phyloP scores from a whole-genome alignment of 768 basidiomycete genomes.

The Hericium alpestre region DNA sequence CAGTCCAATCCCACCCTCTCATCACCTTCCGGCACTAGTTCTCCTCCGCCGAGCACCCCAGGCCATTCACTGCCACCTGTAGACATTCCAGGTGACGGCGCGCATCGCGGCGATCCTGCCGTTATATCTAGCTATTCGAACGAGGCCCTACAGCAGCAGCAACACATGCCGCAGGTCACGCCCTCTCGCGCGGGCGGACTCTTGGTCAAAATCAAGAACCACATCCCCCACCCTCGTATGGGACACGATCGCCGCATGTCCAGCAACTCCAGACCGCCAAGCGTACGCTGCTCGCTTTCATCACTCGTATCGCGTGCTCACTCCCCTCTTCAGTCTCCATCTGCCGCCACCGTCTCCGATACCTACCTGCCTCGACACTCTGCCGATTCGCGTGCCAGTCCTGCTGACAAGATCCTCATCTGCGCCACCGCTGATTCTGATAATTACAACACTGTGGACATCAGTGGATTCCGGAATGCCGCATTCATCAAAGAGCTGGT shows the following conservation, averaged over 20 bases:
- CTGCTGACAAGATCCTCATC: constrained; percentile 31
- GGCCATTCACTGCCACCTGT: constrained; percentile 36
- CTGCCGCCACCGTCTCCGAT: constrained; percentile 12
- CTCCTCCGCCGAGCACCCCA: constrained; percentile 62
- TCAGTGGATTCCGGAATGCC: constrained; percentile 53
- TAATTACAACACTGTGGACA: constrained; percentile 60
- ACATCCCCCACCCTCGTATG: constrained; percentile 10
- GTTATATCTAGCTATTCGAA: constrained; percentile 19
- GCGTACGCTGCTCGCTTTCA: constrained; percentile 14
- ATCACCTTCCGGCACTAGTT: constrained; percentile 61
- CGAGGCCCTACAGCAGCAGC: constrained; percentile 24
- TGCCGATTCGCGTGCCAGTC: constrained; percentile 15
- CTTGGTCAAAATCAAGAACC: constrained; percentile 16
- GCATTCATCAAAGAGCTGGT: constrained; percentile 72
- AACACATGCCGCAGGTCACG: constrained; percentile 13
- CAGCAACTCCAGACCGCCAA: constrained; percentile 22
- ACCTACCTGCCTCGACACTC: constrained; percentile 8
- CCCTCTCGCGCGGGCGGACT: constrained; percentile 14
- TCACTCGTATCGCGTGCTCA: constrained; percentile 2
- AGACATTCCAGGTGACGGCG: constrained; percentile 28
- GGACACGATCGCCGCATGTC: constrained; percentile 17
- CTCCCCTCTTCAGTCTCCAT: constrained; percentile 17
- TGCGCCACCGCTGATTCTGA: constrained; percentile 75
- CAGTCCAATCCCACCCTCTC: constrained; percentile 49
- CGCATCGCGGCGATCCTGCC: constrained; percentile 22